Evolutionary conservation across 805 yeast species (phyloP).

Genomic region (Lipomyces starkeyi): DNA sequence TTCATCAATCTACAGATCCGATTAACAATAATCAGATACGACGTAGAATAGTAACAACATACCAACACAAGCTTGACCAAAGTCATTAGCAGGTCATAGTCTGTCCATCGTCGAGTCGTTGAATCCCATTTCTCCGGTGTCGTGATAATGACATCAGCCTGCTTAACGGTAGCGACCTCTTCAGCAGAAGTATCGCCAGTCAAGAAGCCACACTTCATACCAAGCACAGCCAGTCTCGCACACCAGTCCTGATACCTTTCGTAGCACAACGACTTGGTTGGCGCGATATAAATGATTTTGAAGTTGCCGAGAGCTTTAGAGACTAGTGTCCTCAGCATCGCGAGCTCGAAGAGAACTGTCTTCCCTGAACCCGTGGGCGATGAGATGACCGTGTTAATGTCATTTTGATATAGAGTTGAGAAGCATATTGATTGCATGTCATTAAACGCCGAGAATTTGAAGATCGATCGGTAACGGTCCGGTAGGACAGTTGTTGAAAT

Average conservation of each 20-base stretch:
- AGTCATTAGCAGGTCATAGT: conserved; percentile 49
- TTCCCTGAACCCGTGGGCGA: conserved; percentile 69
- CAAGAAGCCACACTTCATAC: conserved; percentile 55
- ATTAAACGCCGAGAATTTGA: conserved; percentile 52
- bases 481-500: conserved; percentile 45
- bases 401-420: conserved; percentile 46
- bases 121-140: conserved; percentile 71
- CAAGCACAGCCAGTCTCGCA: conserved; percentile 48
- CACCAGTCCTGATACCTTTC: conserved; percentile 59
- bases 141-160: conserved; percentile 59
- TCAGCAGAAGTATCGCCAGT: conserved; percentile 60
- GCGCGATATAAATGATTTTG: conserved; percentile 58
- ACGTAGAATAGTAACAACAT: conserved; percentile 63
- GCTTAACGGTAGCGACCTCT: conserved; percentile 55
- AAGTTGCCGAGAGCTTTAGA: conserved; percentile 11
- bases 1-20: conserved; percentile 64
- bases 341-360: conserved; percentile 60
- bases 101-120: conserved; percentile 58
- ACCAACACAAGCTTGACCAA: conserved; percentile 53
- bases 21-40: neutral
- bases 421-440: conserved; percentile 59
- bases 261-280: conserved; percentile 62
- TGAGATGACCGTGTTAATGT: conserved; percentile 55
- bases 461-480: conserved; percentile 48
- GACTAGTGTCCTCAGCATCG: conserved; percentile 50